Base-by-base conservation (phyloP, 768 basidiomycete genomes). In the Auricularia sp. region DNA sequence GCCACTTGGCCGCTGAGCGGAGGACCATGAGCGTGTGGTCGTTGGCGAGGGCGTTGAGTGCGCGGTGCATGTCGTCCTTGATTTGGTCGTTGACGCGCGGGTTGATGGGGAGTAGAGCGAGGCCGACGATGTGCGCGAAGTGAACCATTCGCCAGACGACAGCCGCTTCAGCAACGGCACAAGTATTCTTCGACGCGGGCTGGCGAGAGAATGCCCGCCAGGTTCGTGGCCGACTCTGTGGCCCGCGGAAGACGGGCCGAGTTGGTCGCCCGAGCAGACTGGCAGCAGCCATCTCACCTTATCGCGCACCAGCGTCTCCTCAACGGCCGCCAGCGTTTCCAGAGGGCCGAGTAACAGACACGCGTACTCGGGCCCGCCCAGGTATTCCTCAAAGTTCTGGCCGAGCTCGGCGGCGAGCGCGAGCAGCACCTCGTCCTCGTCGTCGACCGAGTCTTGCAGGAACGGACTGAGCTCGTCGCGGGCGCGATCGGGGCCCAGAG, bases 1-100 rank as follows among this genome's bases (percentile, higher is more conserved):
- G 88, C 85, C 90, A 93, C 76, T 94, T 97, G 14, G 95, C 95
- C 59, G 94, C 94, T 34, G 96, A 94, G 67, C 97, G 83, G 71
- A 95, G 82, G 65, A 98, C 96, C 97, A 99, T 99, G 33, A 97
- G 97, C 13, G 97, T 99, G 73, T 99, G 96, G 73, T 99, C 97
- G 21, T 85, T 82, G 8, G 89, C 90, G 36, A 99, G 83, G 37
- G 84, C 82, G 8, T 86, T 81, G 70, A 92, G 98, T 62, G 87
- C 84, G 75, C 89, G 90, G 67, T 95, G 84, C 70, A 98, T 77
- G 45, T 98, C 96, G 64, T 94, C 92, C 75, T 94, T 91, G 65
- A 88, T 78, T 45, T 79, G 70, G 14, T 86, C 77, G 2, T 89
- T 83, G 24, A 89, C 90, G 73, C 88, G 89, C 36, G 85, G 78